A percentile compares a stretch with the other conserved stretches of the same genome.
Conservation (phyloP, 1,284 basidiomycete species). For the Somion occarium region DNA sequence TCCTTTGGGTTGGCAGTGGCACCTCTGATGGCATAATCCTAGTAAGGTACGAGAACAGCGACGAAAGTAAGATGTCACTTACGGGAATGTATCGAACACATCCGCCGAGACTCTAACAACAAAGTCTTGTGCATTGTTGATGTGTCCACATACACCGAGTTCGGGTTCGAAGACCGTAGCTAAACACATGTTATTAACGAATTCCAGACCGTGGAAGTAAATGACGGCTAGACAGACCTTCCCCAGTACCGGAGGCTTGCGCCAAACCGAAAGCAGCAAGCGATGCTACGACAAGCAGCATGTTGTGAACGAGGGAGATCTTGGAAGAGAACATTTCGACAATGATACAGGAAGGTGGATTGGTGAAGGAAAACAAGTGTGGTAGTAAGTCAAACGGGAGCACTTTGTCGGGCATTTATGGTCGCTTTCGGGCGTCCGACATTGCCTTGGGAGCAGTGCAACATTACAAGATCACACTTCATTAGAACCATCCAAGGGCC, state of each 20-base stretch:
- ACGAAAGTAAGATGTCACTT: background rate
- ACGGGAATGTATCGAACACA: slow-evolving; percentile 22
- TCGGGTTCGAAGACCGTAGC: slow-evolving; percentile 24
- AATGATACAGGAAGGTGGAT: background rate
- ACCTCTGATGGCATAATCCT: slow-evolving; percentile 8
- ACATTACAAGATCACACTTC: too few species aligned
- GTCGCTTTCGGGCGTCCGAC: too few species aligned
- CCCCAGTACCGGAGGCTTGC: background rate
- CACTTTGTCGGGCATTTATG: background rate
- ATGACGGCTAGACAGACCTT: background rate
- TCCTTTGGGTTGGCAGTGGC: slow-evolving; percentile 19
- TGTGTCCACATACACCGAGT: slow-evolving; percentile 28
- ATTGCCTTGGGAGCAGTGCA: too few species aligned
- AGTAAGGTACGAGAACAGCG: background rate
- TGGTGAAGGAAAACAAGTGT: background rate
- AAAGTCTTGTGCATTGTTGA: slow-evolving; percentile 21
- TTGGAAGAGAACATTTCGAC: background rate
- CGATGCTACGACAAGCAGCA: background rate
- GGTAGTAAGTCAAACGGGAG: background rate
- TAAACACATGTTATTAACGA: background rate
- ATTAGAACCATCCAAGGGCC: too few species aligned
- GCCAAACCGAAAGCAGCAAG: background rate
- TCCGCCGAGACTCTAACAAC: slow-evolving; percentile 26
- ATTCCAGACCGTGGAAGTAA: background rate
- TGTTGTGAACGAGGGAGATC: background rate